These are phyloP conservation scores for Beauveria pseudobassiana DNA, from an alignment of 2,329 filamentous ascomycete genomes.

Conservation along the genomic window DNA sequence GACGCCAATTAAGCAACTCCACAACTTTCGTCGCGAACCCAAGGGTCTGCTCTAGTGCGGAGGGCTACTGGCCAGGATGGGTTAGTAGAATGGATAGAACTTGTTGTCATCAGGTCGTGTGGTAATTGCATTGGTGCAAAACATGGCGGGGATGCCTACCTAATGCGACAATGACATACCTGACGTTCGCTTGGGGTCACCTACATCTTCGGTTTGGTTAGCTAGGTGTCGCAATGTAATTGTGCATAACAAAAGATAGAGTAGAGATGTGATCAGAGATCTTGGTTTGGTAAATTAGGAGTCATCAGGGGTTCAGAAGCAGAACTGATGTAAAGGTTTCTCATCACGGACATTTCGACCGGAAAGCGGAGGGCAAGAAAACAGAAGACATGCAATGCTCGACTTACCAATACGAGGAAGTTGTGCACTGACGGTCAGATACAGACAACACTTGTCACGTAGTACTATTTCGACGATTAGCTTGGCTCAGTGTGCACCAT, in stretches of 20 bases:
- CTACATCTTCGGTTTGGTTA: conserved; percentile 8
- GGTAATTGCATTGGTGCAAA: not conserved
- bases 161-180: not conserved
- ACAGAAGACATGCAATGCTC: not conserved
- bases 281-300: conserved; percentile 57
- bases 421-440: not conserved
- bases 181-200: not conserved
- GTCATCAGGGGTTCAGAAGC: conserved; percentile 67
- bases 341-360: conserved; percentile 49
- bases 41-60: conserved; percentile 51
- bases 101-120: conserved; percentile 34
- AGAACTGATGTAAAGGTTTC: conserved; percentile 60
- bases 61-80: conserved; percentile 62
- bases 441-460: not conserved
- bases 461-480: conserved; percentile 1
- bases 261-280: conserved; percentile 41
- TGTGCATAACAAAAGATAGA: not conserved
- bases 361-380: not conserved
- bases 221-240: not conserved
- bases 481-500: not conserved
- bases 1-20: conserved; percentile 53
- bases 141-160: not conserved
- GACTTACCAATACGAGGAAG: conserved; percentile 1
- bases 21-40: conserved; percentile 60
- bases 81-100: conserved; percentile 72